Base-by-base conservation (phyloP, 2,329 filamentous ascomycete genomes). In the Colletotrichum tofieldiae region DNA sequence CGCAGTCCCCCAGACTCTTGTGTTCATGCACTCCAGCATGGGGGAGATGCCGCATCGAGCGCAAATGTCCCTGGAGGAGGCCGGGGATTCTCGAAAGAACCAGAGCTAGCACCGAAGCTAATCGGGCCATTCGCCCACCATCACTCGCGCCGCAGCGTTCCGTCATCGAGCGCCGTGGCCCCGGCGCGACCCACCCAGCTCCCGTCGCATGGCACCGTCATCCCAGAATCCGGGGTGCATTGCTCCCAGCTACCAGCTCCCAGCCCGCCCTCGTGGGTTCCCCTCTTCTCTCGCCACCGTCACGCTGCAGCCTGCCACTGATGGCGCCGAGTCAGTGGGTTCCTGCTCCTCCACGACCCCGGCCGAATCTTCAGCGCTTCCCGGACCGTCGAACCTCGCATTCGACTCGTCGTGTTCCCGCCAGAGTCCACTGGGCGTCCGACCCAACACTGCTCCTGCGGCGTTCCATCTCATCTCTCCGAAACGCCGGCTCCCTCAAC, bases 151-250 rank as follows among this genome's bases (percentile, higher is more conserved):
- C 23, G 14, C n/a, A n/a, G 32, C 11, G 23, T 26, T 41, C n/a
- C 45, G 52, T 65, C 59, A 72, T 69, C 16, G 49, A 67, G 32
- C 16, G 51, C 26, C 26, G 26, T 8, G 49, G n/a, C 68, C 41
- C 49, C 35, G 64, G 20, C 37, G 51, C 49, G 58, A 23, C 43
- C 65, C 51, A 39, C 64, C 8, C 58, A 37, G 26, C 51, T 32
- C 37, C 26, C n/a, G 20, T 55, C 39, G 49, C 43, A 20, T 37
- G 29, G 32, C 29, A 26, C 37, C 47, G 45, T 64, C 59, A 72
- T 45, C 39, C 9, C 59, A 59, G 32, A 69, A 55, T 72, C 65
- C 52, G 65, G 65, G 65, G 59, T 69, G 47, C 69, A 59, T 51
- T 11, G n/a, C 16, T 32, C 23, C 26, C 12, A 49, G 18, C 29